Base-by-base conservation (phyloP, 2,329 filamentous ascomycete genomes). In the Microcyclospora tardicrescens region DNA sequence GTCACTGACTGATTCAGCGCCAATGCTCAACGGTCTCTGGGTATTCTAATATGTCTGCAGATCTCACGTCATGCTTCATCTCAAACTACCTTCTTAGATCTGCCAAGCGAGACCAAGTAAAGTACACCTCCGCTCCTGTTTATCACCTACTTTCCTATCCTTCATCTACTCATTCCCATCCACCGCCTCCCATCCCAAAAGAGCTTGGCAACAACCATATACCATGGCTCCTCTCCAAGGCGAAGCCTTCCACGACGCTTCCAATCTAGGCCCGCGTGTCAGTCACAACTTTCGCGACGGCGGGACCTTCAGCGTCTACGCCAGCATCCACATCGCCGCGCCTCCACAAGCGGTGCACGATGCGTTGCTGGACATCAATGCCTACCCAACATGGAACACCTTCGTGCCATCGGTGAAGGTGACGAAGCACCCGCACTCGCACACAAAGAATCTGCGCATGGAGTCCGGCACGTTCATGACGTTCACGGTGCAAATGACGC, bases 351-450 rank as follows among this genome's bases (percentile, higher is more conserved):
- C 57, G n/a, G 61, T 68, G 42, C 67, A 65, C 58, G 53, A 62
- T 16, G 57, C 59, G 8, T 50, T 69, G 3, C 56, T 63, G 35
- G 57, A 69, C 49, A 63, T 64, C 19, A 61, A 63, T 15, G 63
- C 60, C 36, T 70, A 62, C 61, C 57, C 60, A 15, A 48, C 59
- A 34, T 71, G 67, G 67, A 70, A 69, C 45, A 55, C 55, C 6
- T 69, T 68, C 48, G 56, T 65, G 5, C 61, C 65, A 2, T 54
- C 56, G 16, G 64, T 67, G 4, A 61, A 59, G n/a, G 63, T 71
- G 46, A 62, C 57, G 33, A 56, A 59, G 29, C 65, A 68, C 24
- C 57, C 64, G 8, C 43, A 40, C 32, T 41, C 49, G 0, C 49
- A 52, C 32, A 16, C 36, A 2, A 42, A 19, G n/a, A 34, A 41